Conservation (phyloP, 352 stramenopile species). For the Pythium phragmiticola region DNA sequence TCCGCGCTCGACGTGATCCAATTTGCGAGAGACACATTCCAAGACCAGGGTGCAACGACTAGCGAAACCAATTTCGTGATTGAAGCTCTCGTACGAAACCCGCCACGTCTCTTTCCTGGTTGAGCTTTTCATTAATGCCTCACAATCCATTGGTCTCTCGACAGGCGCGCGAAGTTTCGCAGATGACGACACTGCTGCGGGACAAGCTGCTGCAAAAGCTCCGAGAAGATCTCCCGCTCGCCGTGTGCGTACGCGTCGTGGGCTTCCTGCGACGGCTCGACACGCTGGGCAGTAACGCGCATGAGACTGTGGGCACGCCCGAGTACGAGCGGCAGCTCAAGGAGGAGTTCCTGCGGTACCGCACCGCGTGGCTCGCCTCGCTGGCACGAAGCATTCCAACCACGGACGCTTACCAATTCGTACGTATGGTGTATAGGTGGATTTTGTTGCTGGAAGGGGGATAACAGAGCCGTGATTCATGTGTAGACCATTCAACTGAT, state of each 20-base stretch:
- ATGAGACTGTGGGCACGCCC: conserved; percentile 30
- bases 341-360: conserved; percentile 79
- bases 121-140: too few species aligned
- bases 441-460: not conserved
- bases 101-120: too few species aligned
- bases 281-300: conserved; percentile 19
- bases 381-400: conserved; percentile 53
- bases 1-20: conserved; percentile 95
- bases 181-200: conserved; percentile 62
- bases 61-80: conserved; percentile 54
- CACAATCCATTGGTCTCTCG: not conserved
- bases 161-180: conserved; percentile 57
- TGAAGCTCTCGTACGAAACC: conserved; percentile 41
- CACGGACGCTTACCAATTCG: conserved; percentile 81
- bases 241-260: conserved; percentile 80
- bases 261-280: conserved; percentile 78
- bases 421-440: conserved; percentile 26
- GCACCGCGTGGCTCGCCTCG: conserved; percentile 74
- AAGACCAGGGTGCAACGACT: conserved; percentile 10
- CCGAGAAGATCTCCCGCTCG: conserved; percentile 75
- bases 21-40: conserved; percentile 84
- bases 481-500: conserved; percentile 81
- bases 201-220: conserved; percentile 83
- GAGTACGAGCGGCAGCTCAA: conserved; percentile 83
- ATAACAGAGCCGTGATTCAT: not conserved